phyloP scores from a whole-genome alignment of 169 alveolate species.

The Plasmodium adleri region DNA sequence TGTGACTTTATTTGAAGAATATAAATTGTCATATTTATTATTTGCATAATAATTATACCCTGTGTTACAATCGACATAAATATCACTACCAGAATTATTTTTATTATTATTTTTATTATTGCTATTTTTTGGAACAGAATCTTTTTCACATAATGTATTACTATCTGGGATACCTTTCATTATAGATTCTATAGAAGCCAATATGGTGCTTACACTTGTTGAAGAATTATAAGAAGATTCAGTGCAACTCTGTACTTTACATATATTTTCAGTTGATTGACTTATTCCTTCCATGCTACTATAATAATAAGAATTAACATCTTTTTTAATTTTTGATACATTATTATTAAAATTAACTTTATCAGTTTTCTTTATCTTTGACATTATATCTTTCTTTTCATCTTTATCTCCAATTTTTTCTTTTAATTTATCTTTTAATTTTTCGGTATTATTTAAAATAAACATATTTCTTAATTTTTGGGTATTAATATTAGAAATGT shows the following conservation, averaged over 20 bases:
- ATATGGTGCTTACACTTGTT: conserved; percentile 28
- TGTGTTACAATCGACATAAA: too few relatives aligned
- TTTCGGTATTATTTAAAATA: conserved; percentile 17
- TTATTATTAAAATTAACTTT: not conserved
- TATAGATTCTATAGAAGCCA: conserved; percentile 23
- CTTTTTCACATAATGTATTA: conserved; percentile 27
- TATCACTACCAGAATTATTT: too few relatives aligned
- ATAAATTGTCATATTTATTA: conserved; percentile 4
- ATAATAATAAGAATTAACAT: not conserved
- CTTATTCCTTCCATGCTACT: conserved; percentile 10
- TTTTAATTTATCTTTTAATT: conserved; percentile 10
- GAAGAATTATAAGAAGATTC: conserved; percentile 12
- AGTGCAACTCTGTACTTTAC: not conserved
- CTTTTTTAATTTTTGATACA: not conserved
- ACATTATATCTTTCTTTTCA: not conserved
- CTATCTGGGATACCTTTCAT: conserved; percentile 28
- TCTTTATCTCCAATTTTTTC: not conserved
- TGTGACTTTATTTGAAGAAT: not conserved
- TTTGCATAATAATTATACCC: not conserved
- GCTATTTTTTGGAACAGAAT: not conserved
- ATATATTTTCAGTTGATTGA: not conserved
- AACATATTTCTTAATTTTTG: conserved; percentile 27
- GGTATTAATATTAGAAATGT: conserved; percentile 23
- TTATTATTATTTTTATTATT: too few relatives aligned
- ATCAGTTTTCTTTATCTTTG: not conserved